These are phyloP conservation scores for Neonectria magnoliae DNA, from an alignment of 2,329 filamentous ascomycete genomes.

Conservation along the genomic window DNA sequence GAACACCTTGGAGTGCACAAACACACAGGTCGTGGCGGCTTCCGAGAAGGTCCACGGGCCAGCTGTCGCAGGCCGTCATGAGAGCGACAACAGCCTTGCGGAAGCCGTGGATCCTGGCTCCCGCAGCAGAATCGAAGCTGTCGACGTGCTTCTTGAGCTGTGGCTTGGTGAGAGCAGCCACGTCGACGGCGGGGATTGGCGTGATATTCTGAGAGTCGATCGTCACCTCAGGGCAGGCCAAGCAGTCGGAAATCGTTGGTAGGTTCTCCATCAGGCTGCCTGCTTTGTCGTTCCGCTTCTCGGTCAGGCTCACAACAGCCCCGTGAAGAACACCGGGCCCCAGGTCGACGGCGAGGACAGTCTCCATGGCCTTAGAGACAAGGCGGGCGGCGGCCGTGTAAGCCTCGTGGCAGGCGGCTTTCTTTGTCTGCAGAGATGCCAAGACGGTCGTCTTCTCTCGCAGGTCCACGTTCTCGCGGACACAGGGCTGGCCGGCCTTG, in stretches of 20 bases:
- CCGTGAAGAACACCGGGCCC: background rate
- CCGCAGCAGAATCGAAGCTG: background rate
- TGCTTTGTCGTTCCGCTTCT: background rate
- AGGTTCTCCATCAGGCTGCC: background rate
- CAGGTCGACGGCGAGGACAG: background rate
- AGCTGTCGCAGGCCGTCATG: background rate
- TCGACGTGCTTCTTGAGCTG: background rate
- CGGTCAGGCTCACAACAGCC: background rate
- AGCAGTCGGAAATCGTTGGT: background rate
- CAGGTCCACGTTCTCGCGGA: background rate
- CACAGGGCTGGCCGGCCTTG: background rate
- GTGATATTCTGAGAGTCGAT: background rate
- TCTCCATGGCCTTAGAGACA: background rate
- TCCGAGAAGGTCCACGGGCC: background rate
- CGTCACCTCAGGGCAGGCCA: background rate
- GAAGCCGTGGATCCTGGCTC: background rate
- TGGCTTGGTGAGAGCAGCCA: background rate
- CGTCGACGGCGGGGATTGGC: background rate
- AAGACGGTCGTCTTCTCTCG: background rate
- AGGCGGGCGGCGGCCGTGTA: background rate
- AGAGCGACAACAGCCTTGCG: slow-evolving; percentile 4
- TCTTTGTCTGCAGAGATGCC: background rate
- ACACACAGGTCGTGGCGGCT: background rate
- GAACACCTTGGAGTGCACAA: background rate
- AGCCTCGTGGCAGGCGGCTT: background rate